Conservation (phyloP, 805 yeast genomes). For the Schwanniomyces sp. region DNA sequence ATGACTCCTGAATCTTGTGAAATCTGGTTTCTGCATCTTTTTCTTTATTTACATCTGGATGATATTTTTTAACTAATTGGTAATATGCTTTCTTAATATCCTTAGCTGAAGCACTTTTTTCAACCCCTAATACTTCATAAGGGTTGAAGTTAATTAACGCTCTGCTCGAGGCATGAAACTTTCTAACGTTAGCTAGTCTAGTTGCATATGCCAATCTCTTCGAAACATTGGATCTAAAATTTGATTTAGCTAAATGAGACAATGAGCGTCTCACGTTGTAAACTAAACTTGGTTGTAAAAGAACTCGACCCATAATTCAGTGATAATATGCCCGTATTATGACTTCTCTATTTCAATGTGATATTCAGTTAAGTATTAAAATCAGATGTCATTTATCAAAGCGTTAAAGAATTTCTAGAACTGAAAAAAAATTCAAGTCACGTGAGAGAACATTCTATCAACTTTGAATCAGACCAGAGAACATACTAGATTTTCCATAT, state of each 20-base stretch:
- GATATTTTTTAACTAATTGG: conserved; percentile 88
- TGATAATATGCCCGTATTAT: neutral
- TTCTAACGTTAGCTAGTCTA: neutral
- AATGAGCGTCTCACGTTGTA: conserved; percentile 4
- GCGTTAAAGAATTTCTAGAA: neutral
- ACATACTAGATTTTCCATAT: neutral
- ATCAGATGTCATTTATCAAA: neutral
- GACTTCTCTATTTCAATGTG: neutral
- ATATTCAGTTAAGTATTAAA: neutral
- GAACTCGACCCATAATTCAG: neutral
- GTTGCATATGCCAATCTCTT: neutral
- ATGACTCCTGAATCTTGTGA: conserved; percentile 92
- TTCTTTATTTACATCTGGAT: conserved; percentile 96
- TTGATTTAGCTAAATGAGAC: conserved; percentile 1
- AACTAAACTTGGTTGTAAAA: conserved; percentile 3
- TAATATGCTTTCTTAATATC: conserved; percentile 95
- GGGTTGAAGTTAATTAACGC: conserved; percentile 62
- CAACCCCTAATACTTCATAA: conserved; percentile 78
- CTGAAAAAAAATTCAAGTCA: neutral
- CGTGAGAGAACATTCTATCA: neutral
- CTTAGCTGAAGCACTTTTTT: conserved; percentile 64
- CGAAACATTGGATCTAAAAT: neutral
- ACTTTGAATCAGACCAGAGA: neutral
- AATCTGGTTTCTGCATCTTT: conserved; percentile 83
- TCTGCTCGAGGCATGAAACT: conserved; percentile 44